Conservation (phyloP, 768 basidiomycete genomes). For the Lactarius trivialis region DNA sequence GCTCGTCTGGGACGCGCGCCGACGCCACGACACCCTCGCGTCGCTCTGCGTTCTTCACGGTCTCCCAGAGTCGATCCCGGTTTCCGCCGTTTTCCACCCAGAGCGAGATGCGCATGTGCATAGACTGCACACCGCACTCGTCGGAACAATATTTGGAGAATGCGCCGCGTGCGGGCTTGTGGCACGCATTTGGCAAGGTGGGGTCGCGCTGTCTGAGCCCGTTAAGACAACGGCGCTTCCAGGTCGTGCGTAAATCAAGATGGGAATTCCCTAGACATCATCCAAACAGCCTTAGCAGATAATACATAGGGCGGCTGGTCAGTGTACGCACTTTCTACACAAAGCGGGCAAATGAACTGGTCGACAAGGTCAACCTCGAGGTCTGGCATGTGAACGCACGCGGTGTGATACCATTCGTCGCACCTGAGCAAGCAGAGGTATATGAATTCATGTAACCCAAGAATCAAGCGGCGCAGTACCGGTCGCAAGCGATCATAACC, state of each 20-base stretch:
- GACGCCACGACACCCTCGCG: conserved; percentile 62
- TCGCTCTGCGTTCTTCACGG: conserved; percentile 60
- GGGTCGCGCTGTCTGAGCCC: conserved; percentile 61
- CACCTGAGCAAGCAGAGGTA: conserved; percentile 43
- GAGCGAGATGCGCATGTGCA: conserved; percentile 55
- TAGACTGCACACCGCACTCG: conserved; percentile 73
- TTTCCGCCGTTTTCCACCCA: conserved; percentile 60
- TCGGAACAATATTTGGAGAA: conserved; percentile 92
- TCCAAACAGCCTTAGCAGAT: neutral
- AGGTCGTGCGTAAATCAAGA: conserved; percentile 62
- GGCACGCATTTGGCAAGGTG: conserved; percentile 60
- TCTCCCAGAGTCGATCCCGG: conserved; percentile 63
- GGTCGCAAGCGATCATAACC: conserved; percentile 91
- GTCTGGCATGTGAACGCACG: conserved; percentile 78
- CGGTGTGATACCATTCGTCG: conserved; percentile 92
- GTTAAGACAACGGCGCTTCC: conserved; percentile 71
- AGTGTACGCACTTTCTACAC: conserved; percentile 57
- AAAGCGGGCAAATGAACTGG: conserved; percentile 84
- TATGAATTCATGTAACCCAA: neutral
- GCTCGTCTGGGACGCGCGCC: conserved; percentile 18
- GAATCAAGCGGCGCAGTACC: conserved; percentile 40
- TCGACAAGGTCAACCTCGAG: conserved; percentile 82
- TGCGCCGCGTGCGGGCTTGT: conserved; percentile 70
- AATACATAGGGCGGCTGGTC: neutral
- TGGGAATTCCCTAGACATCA: conserved; percentile 46